Base-by-base conservation (phyloP, 495 filamentous ascomycete species). In the Trichocladium uniseriatum region DNA sequence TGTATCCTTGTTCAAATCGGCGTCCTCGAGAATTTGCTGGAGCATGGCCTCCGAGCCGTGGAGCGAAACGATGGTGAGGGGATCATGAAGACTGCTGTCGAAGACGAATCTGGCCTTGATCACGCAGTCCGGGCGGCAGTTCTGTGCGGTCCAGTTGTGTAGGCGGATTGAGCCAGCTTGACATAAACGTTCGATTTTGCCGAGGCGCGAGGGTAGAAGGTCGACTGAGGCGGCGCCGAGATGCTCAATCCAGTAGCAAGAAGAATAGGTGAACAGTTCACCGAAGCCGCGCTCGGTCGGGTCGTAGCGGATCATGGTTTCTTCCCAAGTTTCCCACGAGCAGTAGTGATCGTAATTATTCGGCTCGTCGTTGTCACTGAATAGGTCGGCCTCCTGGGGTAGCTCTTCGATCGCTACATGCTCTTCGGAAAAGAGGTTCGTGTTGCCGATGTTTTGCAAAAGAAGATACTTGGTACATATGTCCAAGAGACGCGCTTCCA, bases 111-210 rank as follows among this genome's bases (percentile, higher is more conserved):
- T 27, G 8, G 53, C 36, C 31, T 38, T 43, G 21, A 47, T 11
- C 0, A 43, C 32, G 40, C 46, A 55, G 18, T 44, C 48, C n/a
- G 47, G 46, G 19, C 53, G 53, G 27, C 31, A 38, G 43, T 55
- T 47, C 24, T 55, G 48, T 10, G 29, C 38, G 1, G 38, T 55
- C 53, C 48, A 51, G 47, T 51, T 55, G 28, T 43, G 6, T 13
- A 55, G 5, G 15, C 53, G 42, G 2, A 7, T 51, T 6, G 53
- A 55, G 31, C 38, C 38, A 14, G 53, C 48, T 2, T 10, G 18
- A 21, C 53, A 55, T 6, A 55, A 4, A 2, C 32, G 11, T 20
- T 50, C 52, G 4, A 55, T 36, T 35, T 49, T 47, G 6, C 14
- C 28, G 4, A 55, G 40, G 1, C 14, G 16, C 9, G 47, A 47